A percentile compares a stretch with the other conserved stretches of the same genome.
Evolutionary conservation across 2,329 filamentous ascomycete genomes (phyloP).

Genomic region (Penicillium sp.): DNA sequence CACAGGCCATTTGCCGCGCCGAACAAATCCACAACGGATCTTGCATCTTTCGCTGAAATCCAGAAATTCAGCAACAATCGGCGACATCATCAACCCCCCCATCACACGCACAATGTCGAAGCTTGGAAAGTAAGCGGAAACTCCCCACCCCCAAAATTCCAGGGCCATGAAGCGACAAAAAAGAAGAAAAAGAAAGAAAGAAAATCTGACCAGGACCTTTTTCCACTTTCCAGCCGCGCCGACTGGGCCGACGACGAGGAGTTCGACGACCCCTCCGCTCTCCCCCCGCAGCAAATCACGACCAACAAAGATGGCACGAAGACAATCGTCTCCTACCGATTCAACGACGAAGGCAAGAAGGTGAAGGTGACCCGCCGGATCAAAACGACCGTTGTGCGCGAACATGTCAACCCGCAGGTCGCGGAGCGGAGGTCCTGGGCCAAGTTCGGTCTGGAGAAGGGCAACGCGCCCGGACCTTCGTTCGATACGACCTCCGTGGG

Average conservation of each 20-base stretch:
- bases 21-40: conserved; percentile 39
- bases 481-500: conserved; percentile 84
- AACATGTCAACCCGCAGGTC: conserved; percentile 90
- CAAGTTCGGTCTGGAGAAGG: conserved; percentile 87
- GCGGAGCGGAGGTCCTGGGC: conserved; percentile 86
- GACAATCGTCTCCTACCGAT: conserved; percentile 79
- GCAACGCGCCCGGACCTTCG: conserved; percentile 72
- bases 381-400: conserved; percentile 81
- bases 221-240: conserved; percentile 42
- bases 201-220: too few relatives aligned
- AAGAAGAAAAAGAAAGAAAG: too few relatives aligned
- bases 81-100: too few relatives aligned
- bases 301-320: conserved; percentile 98
- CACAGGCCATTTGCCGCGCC: conserved; percentile 28
- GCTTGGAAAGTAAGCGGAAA: too few relatives aligned
- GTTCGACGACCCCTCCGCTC: conserved; percentile 74
- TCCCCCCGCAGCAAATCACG: conserved; percentile 79
- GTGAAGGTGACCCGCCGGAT: conserved; percentile 96
- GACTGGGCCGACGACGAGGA: conserved; percentile 93
- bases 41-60: conserved; percentile 34
- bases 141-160: too few relatives aligned
- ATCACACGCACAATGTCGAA: too few relatives aligned
- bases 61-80: conserved; percentile 36
- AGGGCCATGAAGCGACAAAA: conserved; percentile 20
- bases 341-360: conserved; percentile 89